phyloP scores from a whole-genome alignment of 371 early-diverging fungal species.

The Encephalitozoon intestinalis region DNA sequence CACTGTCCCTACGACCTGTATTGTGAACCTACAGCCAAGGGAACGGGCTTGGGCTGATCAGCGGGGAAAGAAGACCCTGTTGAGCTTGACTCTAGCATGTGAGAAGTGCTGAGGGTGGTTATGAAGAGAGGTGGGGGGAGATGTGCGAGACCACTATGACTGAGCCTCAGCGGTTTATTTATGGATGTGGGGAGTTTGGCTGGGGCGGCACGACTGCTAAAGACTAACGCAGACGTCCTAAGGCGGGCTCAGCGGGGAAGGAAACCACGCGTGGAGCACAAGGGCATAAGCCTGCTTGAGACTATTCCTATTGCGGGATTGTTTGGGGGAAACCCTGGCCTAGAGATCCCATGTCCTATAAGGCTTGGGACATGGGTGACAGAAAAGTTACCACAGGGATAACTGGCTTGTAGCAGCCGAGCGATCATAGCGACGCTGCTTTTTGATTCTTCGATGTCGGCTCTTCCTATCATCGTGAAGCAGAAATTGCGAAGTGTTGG shows the following conservation, averaged over 20 bases:
- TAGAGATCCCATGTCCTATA: constrained; percentile 65
- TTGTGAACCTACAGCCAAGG: constrained; percentile 67
- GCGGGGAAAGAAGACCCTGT: constrained; percentile 64
- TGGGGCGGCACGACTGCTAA: constrained; percentile 52
- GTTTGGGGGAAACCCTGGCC: constrained; percentile 63
- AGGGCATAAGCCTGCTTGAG: constrained; percentile 64
- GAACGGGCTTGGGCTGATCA: constrained; percentile 65
- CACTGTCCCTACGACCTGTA: constrained; percentile 65
- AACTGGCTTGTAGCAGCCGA: constrained; percentile 67
- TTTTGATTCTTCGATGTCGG: constrained; percentile 67
- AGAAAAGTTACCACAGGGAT: constrained; percentile 69
- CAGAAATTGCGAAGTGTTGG: constrained; percentile 66
- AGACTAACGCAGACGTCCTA: constrained; percentile 48
- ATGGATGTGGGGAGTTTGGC: constrained; percentile 50
- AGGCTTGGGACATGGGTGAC: constrained; percentile 64
- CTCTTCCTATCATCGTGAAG: constrained; percentile 67
- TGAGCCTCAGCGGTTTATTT: neutral
- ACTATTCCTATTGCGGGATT: constrained; percentile 63
- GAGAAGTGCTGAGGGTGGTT: neutral
- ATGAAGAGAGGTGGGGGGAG: constrained; percentile 34
- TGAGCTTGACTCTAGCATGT: constrained; percentile 49
- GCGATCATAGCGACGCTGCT: constrained; percentile 67
- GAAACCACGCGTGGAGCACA: constrained; percentile 50
- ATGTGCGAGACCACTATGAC: constrained; percentile 42
- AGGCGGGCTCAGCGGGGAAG: constrained; percentile 29